A percentile compares a stretch with the other conserved stretches of the same genome.
These are phyloP conservation scores for Tuctoria greenei DNA, from an alignment of 176 grass and related monocot species.

Conservation along the genomic window DNA sequence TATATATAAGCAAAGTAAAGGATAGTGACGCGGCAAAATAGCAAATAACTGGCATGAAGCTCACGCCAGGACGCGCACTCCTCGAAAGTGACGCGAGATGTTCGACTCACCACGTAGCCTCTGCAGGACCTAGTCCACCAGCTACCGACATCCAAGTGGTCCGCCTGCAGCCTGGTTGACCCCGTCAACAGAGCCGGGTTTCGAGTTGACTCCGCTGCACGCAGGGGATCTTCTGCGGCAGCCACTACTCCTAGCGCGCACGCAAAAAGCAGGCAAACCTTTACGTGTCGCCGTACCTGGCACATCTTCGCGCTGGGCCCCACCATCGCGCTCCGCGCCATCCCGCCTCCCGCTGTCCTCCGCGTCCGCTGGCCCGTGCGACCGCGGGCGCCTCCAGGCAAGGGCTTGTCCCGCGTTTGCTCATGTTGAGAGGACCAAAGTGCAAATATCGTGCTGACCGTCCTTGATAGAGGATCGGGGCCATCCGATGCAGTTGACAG, in stretches of 20 bases:
- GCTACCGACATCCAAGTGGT: not conserved
- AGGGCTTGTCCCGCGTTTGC: not conserved
- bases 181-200: not conserved
- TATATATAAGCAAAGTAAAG: no score
- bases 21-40: no score
- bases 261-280: not conserved
- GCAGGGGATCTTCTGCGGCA: not conserved
- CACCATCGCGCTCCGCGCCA: not conserved
- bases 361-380: not conserved
- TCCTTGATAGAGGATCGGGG: not conserved
- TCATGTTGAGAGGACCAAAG: not conserved
- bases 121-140: not conserved
- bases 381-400: not conserved
- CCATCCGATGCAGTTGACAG: not conserved
- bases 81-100: not conserved
- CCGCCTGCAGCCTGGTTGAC: not conserved
- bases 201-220: not conserved
- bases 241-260: not conserved
- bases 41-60: no score
- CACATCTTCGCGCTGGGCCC: not conserved
- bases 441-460: not conserved
- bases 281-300: not conserved
- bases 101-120: not conserved
- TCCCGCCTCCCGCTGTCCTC: constrained; percentile 7
- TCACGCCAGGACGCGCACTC: no score